Evolutionary conservation across 2,329 filamentous ascomycete genomes (phyloP).

Genomic region (Apiospora hydei): DNA sequence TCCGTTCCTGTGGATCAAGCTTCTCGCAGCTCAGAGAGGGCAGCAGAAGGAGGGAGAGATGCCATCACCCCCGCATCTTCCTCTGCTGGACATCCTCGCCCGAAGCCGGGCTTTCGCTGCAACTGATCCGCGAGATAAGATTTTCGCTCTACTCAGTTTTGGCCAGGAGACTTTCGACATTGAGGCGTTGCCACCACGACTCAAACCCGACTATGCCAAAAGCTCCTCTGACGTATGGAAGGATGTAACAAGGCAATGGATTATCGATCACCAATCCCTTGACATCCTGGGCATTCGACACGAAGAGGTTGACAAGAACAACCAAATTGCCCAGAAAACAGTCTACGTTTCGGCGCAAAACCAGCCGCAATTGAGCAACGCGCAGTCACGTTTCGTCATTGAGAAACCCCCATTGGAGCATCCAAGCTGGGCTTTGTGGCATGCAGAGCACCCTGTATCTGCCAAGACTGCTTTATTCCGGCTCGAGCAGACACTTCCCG

Average conservation of each 20-base stretch:
- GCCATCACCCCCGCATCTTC: not conserved
- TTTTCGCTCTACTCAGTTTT: constrained; percentile 24
- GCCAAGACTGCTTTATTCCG: constrained; percentile 22
- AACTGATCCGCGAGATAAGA: constrained; percentile 24
- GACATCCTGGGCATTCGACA: constrained; percentile 22
- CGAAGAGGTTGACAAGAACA: constrained; percentile 24
- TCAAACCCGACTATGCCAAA: constrained; percentile 25
- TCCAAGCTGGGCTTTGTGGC: constrained; percentile 24
- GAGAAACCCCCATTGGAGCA: constrained; percentile 13
- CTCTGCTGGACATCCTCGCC: constrained; percentile 20
- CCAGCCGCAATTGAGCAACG: not conserved
- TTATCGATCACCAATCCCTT: constrained; percentile 22
- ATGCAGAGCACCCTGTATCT: constrained; percentile 22
- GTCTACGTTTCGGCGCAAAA: not conserved
- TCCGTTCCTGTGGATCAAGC: constrained; percentile 23
- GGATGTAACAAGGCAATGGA: constrained; percentile 25
- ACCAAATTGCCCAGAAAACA: constrained; percentile 21
- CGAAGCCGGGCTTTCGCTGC: constrained; percentile 23
- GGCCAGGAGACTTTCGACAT: constrained; percentile 24
- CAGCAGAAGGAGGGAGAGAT: constrained; percentile 3
- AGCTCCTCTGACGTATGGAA: constrained; percentile 24
- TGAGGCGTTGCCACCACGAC: constrained; percentile 4
- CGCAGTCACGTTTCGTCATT: not conserved
- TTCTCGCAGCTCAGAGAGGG: constrained; percentile 16
- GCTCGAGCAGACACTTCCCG: not conserved